phyloP scores from a whole-genome alignment of 495 filamentous ascomycete species.

The Jackrogersella multiformis region DNA sequence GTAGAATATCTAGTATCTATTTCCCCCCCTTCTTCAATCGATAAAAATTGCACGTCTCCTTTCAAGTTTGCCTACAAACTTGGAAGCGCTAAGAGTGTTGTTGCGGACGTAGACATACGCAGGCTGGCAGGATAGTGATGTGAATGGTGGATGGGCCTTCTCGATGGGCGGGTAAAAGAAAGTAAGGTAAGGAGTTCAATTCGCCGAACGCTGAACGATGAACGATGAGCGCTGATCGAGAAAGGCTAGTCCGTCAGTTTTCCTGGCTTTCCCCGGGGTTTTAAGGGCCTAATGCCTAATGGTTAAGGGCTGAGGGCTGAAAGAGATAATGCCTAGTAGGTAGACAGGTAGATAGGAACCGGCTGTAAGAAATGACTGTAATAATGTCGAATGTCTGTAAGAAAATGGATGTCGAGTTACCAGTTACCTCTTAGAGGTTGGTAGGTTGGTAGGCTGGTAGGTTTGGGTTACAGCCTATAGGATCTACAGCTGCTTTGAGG shows the following conservation, averaged over 20 bases:
- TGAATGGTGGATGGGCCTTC: constrained; percentile 39
- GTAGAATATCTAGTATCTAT: constrained; percentile 17
- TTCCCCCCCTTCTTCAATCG: constrained; percentile 9
- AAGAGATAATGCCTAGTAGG: constrained; percentile 8
- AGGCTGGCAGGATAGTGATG: constrained; percentile 24
- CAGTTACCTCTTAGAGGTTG: neutral
- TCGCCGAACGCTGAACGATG: too few species aligned
- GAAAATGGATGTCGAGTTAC: constrained; percentile 6
- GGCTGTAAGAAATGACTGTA: constrained; percentile 11
- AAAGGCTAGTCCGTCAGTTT: constrained; percentile 30
- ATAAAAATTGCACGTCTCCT: constrained; percentile 10
- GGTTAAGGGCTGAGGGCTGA: constrained; percentile 37
- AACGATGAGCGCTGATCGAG: too few species aligned
- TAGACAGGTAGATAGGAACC: constrained; percentile 3
- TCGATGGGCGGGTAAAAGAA: constrained; percentile 39
- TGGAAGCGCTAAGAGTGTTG: constrained; percentile 33
- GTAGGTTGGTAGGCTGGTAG: constrained; percentile 1
- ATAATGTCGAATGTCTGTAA: too few species aligned
- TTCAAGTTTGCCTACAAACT: constrained; percentile 28
- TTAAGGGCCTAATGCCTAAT: constrained; percentile 25
- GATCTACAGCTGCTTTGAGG: constrained; percentile 27
- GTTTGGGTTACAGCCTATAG: constrained; percentile 42
- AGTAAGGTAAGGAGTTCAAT: constrained; percentile 40
- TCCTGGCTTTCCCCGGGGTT: neutral
- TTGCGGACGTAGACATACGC: constrained; percentile 21